Percentiles rank a stretch among this genome's conserved stretches.
Evolutionary conservation across 495 filamentous ascomycete genomes (phyloP).

Genomic region (Aspergillus ellipticus): DNA sequence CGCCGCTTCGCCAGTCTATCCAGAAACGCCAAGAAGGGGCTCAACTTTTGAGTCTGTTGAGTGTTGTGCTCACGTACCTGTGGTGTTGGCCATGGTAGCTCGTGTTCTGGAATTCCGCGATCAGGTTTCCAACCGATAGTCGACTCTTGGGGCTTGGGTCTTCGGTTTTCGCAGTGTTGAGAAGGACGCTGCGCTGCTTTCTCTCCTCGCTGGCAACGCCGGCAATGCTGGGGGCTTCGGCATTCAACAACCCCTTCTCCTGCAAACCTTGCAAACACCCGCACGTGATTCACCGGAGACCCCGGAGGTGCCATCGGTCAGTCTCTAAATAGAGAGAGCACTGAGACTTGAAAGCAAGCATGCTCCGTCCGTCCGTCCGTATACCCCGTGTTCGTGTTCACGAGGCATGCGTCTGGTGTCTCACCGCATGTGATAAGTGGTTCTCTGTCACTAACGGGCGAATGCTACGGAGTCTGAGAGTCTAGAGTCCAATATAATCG

Average conservation of each 20-base stretch:
- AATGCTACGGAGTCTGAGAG: too few species aligned
- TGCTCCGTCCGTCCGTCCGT: too few species aligned
- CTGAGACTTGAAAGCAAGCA: too few species aligned
- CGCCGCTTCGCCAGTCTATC: not conserved
- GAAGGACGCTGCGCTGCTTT: not conserved
- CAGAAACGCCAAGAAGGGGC: not conserved
- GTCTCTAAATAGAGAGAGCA: too few species aligned
- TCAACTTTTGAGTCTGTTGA: not conserved
- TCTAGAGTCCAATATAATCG: too few species aligned
- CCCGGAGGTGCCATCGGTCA: not conserved
- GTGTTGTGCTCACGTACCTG: not conserved
- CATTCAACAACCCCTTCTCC: too few species aligned
- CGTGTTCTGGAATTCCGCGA: not conserved
- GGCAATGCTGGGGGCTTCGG: not conserved
- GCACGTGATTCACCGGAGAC: not conserved
- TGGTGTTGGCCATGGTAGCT: not conserved
- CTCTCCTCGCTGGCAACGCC: not conserved
- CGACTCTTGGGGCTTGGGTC: not conserved
- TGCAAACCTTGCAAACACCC: not conserved
- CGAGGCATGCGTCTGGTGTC: too few species aligned
- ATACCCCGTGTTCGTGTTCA: too few species aligned
- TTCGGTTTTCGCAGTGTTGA: not conserved
- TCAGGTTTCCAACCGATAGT: not conserved
- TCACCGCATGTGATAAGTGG: too few species aligned
- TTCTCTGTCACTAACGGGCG: too few species aligned